phyloP scores from a whole-genome alignment of 2,329 filamentous ascomycete genomes.

The Sporothrix variecibatus region DNA sequence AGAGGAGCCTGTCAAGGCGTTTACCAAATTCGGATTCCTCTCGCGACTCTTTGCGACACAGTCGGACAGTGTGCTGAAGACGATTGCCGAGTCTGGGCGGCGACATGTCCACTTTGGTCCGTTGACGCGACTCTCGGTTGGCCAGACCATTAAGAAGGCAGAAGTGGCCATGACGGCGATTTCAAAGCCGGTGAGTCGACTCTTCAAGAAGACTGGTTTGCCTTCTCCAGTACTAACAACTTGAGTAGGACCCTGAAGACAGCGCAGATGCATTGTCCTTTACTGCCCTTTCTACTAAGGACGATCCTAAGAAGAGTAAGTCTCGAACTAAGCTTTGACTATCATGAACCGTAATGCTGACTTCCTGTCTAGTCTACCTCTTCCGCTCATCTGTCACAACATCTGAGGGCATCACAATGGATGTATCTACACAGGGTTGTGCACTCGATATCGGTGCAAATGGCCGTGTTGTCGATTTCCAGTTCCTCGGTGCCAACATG shows the following conservation, averaged over 20 bases:
- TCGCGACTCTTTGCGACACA: conserved; percentile 59
- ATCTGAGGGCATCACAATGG: conserved; percentile 60
- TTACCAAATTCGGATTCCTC: conserved; percentile 66
- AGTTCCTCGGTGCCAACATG: conserved; percentile 65
- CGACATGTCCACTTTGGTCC: conserved; percentile 68
- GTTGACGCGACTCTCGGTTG: conserved; percentile 49
- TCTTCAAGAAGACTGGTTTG: too few relatives aligned
- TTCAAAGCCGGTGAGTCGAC: conserved; percentile 37
- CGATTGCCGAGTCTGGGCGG: conserved; percentile 69
- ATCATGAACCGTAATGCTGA: background rate
- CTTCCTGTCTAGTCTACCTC: conserved; percentile 51
- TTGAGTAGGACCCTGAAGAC: conserved; percentile 36
- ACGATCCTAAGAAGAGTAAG: conserved; percentile 43
- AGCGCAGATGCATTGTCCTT: conserved; percentile 42
- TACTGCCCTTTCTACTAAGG: conserved; percentile 33
- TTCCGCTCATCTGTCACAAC: conserved; percentile 57
- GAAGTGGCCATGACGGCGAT: conserved; percentile 60
- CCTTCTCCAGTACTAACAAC: background rate
- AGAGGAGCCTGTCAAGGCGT: conserved; percentile 44
- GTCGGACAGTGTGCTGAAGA: conserved; percentile 62
- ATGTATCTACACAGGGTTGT: conserved; percentile 43
- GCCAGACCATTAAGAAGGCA: conserved; percentile 49
- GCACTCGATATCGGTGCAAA: conserved; percentile 44
- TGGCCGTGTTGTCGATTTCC: conserved; percentile 59
- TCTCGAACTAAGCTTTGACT: background rate